These are phyloP conservation scores for Morella rubra DNA, from an alignment of 306 rosid species.

Conservation along the genomic window DNA sequence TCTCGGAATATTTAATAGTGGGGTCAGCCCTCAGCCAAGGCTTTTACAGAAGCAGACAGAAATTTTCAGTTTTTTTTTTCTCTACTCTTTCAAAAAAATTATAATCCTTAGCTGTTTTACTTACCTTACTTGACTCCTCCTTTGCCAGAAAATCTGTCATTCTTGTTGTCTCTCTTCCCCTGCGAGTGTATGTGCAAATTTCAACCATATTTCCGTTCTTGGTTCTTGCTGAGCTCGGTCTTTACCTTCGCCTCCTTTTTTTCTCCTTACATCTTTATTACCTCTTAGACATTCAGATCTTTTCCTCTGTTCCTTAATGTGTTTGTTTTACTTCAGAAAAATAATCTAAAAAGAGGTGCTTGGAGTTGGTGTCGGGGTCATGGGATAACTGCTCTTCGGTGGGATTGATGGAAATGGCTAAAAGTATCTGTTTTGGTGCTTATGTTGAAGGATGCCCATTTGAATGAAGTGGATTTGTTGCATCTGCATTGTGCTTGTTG, in stretches of 20 bases:
- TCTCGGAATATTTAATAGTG: background rate
- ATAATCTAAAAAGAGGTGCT: background rate
- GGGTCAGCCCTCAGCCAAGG: background rate
- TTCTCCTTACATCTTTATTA: background rate
- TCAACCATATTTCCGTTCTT: background rate
- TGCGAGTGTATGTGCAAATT: background rate
- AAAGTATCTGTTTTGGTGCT: slow-evolving; percentile 7
- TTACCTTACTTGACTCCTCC: background rate
- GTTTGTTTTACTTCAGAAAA: slow-evolving; percentile 4
- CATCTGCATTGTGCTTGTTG: slow-evolving; percentile 27
- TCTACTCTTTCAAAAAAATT: background rate
- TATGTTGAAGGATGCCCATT: slow-evolving; percentile 25
- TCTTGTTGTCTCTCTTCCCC: no score
- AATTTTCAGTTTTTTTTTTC: background rate
- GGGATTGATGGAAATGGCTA: slow-evolving; percentile 37
- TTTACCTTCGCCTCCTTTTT: no score
- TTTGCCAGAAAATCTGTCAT: background rate
- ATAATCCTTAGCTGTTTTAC: no score
- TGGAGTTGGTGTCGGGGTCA: background rate
- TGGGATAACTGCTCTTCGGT: slow-evolving; percentile 24
- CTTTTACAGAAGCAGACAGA: background rate
- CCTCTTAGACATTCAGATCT: slow-evolving; percentile 23
- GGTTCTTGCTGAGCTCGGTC: background rate
- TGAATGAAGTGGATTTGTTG: slow-evolving; percentile 11
- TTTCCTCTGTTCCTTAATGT: background rate